Percentiles rank a stretch among this genome's conserved stretches.
These are phyloP conservation scores for Plasmodium falciparum DNA, from an alignment of 169 alveolate genomes.

Conservation along the genomic window DNA sequence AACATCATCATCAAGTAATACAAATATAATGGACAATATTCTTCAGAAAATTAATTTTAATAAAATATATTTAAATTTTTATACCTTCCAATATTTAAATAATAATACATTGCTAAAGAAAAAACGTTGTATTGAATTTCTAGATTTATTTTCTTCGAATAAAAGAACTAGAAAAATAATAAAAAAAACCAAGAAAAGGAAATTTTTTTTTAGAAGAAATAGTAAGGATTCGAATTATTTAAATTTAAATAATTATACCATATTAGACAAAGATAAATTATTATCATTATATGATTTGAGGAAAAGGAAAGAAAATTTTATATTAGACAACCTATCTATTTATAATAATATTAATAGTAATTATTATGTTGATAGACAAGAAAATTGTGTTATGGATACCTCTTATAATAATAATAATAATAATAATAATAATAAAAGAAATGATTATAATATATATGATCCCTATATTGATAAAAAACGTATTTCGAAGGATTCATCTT, in stretches of 20 bases:
- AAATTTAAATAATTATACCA: too few species aligned
- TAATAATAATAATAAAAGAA: too few species aligned
- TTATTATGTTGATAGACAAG: not conserved
- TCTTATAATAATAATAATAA: too few species aligned
- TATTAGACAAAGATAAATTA: too few species aligned
- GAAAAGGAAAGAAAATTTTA: not conserved
- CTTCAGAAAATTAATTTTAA: constrained; percentile 22
- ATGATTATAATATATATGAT: too few species aligned
- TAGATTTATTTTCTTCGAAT: not conserved
- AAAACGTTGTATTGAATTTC: constrained; percentile 30
- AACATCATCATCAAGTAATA: not conserved
- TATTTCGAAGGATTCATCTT: too few species aligned
- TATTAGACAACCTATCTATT: too few species aligned
- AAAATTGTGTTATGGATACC: not conserved
- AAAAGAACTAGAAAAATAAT: not conserved
- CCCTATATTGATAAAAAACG: too few species aligned
- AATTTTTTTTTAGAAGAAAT: not conserved
- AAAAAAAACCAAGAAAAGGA: not conserved
- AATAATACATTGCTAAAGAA: constrained; percentile 4
- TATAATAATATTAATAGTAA: too few species aligned
- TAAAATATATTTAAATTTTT: constrained; percentile 27
- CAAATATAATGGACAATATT: not conserved
- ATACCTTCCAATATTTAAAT: constrained; percentile 55
- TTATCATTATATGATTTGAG: not conserved
- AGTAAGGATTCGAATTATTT: too few species aligned